Conservation (phyloP, 1,284 basidiomycete genomes). For the Rhodotorula mucilaginosa region DNA sequence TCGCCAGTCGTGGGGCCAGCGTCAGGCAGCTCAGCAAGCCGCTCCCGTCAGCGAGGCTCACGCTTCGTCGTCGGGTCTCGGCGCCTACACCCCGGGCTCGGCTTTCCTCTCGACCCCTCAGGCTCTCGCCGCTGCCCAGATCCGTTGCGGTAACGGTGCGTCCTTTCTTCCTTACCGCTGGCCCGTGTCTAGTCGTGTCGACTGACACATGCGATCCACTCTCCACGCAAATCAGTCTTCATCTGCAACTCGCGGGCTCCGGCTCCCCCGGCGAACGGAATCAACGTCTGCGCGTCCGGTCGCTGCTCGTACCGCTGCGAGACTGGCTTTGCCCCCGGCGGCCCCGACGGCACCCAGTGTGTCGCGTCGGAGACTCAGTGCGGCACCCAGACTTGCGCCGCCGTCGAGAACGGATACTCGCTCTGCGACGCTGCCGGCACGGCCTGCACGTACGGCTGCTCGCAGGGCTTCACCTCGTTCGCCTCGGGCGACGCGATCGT, state of each 20-base stretch:
- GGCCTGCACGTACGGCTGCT: conserved; percentile 24
- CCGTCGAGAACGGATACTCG: conserved; percentile 23
- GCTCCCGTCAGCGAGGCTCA: neutral
- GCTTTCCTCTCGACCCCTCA: conserved; percentile 20
- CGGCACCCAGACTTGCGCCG: conserved; percentile 14
- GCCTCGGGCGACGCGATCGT: neutral
- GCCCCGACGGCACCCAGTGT: conserved; percentile 12
- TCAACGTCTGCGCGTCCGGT: conserved; percentile 23
- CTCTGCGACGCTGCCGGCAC: conserved; percentile 19
- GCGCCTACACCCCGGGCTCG: conserved; percentile 17
- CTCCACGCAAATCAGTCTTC: neutral
- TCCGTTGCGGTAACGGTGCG: conserved; percentile 32
- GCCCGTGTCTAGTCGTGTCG: neutral
- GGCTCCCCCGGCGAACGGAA: conserved; percentile 19
- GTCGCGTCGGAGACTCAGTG: conserved; percentile 13
- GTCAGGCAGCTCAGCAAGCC: neutral
- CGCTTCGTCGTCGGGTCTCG: neutral
- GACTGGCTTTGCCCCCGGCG: conserved; percentile 22
- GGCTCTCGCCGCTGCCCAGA: conserved; percentile 20
- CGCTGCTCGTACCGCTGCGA: conserved; percentile 29
- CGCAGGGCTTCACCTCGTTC: conserved; percentile 16
- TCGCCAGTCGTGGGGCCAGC: neutral
- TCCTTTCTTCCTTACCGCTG: neutral
- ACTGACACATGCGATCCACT: too few species aligned
- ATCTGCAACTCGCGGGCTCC: conserved; percentile 18